Evolutionary conservation across 2,329 filamentous ascomycete genomes (phyloP).

Genomic region (Coniochaeta ligniaria): DNA sequence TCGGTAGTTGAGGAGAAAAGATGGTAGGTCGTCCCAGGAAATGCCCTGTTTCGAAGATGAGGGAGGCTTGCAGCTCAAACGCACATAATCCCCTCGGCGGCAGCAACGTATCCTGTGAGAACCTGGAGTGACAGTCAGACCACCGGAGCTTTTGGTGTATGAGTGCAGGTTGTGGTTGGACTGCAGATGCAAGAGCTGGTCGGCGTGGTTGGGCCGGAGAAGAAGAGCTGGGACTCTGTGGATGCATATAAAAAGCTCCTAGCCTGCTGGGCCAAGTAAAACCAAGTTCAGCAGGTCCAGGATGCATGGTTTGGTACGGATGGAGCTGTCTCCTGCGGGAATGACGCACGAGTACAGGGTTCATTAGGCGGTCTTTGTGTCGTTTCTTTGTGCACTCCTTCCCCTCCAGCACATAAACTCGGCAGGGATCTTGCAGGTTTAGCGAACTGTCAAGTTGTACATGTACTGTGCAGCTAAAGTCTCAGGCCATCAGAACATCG

Average conservation of each 20-base stretch:
- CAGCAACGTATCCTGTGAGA: background rate
- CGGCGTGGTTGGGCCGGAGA: background rate
- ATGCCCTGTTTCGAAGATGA: background rate
- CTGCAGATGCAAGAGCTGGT: background rate
- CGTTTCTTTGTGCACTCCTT: background rate
- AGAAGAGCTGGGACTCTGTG: background rate
- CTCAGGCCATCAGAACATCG: background rate
- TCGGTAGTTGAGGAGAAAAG: background rate
- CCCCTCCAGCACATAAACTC: background rate
- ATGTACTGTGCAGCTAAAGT: background rate
- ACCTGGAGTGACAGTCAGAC: background rate
- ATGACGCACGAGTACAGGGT: slow-evolving; percentile 1
- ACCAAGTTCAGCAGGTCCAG: background rate
- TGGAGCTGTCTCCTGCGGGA: background rate
- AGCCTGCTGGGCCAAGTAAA: background rate
- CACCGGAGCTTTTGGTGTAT: background rate
- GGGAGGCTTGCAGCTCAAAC: background rate
- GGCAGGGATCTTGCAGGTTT: background rate
- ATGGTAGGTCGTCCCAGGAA: slow-evolving; percentile 1
- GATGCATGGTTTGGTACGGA: background rate
- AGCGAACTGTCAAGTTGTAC: background rate
- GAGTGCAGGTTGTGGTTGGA: background rate
- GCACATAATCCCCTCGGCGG: background rate
- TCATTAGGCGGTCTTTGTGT: background rate
- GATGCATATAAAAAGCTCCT: background rate